phyloP scores from a whole-genome alignment of 805 yeast species.

The Clavispora asparagi region DNA sequence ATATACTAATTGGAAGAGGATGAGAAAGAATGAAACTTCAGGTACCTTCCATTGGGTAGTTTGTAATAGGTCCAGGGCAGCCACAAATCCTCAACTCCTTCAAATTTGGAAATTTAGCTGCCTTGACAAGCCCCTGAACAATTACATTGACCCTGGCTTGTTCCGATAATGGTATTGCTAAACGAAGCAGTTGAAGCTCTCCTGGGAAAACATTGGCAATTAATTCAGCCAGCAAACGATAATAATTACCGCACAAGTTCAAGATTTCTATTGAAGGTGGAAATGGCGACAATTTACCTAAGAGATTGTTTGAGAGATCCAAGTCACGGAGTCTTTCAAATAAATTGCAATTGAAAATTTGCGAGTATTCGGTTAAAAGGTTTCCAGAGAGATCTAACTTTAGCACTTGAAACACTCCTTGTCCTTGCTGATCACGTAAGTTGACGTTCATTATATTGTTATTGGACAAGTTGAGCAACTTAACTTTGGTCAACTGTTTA shows the following conservation, averaged over 20 bases:
- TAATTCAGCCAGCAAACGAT: neutral
- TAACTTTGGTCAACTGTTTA: conserved; percentile 10
- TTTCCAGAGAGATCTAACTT: conserved; percentile 23
- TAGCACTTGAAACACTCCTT: conserved; percentile 4
- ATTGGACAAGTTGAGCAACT: conserved; percentile 18
- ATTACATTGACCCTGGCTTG: neutral
- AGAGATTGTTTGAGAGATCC: conserved; percentile 22
- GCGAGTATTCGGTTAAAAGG: conserved; percentile 11
- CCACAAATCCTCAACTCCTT: neutral
- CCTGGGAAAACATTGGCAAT: neutral
- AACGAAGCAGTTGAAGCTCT: neutral
- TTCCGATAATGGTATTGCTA: neutral
- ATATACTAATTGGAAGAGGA: too few species aligned
- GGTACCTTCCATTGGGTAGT: too few species aligned
- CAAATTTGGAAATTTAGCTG: neutral
- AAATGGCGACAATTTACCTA: conserved; percentile 12
- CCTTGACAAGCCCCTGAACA: neutral
- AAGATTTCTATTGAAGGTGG: conserved; percentile 12
- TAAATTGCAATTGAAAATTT: conserved; percentile 2
- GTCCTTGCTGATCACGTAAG: neutral
- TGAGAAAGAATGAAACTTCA: neutral
- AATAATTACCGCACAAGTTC: conserved; percentile 19
- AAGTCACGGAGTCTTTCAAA: conserved; percentile 13
- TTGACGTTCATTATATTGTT: conserved; percentile 16
- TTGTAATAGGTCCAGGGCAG: neutral